A percentile compares a stretch with the other conserved stretches of the same genome.
Conservation (phyloP, 148 eudicot genomes). For the Chenopodium suecicum region DNA sequence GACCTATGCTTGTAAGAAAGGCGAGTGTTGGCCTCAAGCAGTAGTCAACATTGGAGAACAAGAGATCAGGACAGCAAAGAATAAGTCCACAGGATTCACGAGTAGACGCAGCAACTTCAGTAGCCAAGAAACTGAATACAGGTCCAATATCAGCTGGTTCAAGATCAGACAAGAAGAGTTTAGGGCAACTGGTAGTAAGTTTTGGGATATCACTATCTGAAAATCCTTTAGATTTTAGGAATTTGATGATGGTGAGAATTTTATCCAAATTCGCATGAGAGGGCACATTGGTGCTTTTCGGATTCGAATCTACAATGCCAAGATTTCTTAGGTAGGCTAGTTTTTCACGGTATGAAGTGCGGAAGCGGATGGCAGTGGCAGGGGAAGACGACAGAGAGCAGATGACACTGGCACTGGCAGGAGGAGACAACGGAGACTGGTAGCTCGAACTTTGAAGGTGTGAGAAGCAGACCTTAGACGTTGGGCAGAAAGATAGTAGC, state of each 20-base stretch:
- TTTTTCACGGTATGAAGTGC: slow-evolving; percentile 39
- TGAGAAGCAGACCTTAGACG: slow-evolving; percentile 3
- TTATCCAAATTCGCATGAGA: slow-evolving; percentile 39
- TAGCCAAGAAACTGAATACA: slow-evolving; percentile 41
- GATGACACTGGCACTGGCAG: background rate
- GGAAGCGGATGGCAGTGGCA: slow-evolving; percentile 16
- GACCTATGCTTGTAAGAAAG: slow-evolving; percentile 41
- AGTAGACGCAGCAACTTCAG: slow-evolving; percentile 40
- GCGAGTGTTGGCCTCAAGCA: slow-evolving; percentile 46
- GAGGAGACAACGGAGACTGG: slow-evolving; percentile 6
- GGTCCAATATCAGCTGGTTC: slow-evolving; percentile 39
- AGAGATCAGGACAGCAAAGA: slow-evolving; percentile 44
- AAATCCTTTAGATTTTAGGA: slow-evolving; percentile 55
- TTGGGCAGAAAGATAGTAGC: slow-evolving; percentile 25
- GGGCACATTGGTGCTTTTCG: slow-evolving; percentile 32
- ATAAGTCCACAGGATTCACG: slow-evolving; percentile 36
- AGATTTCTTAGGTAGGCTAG: slow-evolving; percentile 45
- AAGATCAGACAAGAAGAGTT: slow-evolving; percentile 44
- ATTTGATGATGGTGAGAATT: slow-evolving; percentile 44
- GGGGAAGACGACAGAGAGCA: slow-evolving; percentile 10
- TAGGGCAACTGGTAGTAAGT: slow-evolving; percentile 44
- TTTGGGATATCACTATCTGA: slow-evolving; percentile 41
- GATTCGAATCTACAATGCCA: slow-evolving; percentile 35
- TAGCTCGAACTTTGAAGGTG: slow-evolving; percentile 12
- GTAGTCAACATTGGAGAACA: slow-evolving; percentile 44